phyloP scores from a whole-genome alignment of 2,329 filamentous ascomycete genomes.

The Metarhizium anisopliae region DNA sequence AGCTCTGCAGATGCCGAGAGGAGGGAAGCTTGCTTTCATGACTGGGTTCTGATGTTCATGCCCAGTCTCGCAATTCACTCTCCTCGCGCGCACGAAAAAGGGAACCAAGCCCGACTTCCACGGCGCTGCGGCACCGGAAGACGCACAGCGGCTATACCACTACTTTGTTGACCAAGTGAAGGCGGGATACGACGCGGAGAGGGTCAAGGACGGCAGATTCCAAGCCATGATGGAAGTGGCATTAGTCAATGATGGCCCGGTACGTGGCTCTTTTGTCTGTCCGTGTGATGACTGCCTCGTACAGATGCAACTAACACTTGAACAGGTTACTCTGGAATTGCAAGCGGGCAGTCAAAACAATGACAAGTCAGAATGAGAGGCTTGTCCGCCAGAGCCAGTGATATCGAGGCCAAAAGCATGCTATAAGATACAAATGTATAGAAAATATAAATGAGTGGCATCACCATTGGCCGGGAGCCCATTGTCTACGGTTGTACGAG shows the following conservation, averaged over 20 bases:
- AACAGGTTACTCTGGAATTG: constrained; percentile 16
- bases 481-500: too few relatives aligned
- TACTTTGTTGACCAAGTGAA: constrained; percentile 72
- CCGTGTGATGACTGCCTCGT: neutral
- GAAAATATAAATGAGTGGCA: too few relatives aligned
- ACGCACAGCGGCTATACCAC: constrained; percentile 75
- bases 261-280: constrained; percentile 23
- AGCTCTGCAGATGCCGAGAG: neutral
- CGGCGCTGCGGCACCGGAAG: constrained; percentile 67
- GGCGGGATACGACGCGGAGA: constrained; percentile 60
- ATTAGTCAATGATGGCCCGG: constrained; percentile 75
- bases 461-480: too few relatives aligned
- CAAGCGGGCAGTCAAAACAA: constrained; percentile 6
- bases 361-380: neutral
- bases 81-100: constrained; percentile 89
- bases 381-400: neutral
- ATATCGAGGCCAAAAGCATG: too few relatives aligned
- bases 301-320: constrained; percentile 2
- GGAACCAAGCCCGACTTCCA: constrained; percentile 95
- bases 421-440: too few relatives aligned
- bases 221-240: constrained; percentile 99
- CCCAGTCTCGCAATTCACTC: constrained; percentile 90
- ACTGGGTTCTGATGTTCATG: neutral
- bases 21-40: neutral
- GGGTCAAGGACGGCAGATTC: constrained; percentile 91